A percentile compares a stretch with the other conserved stretches of the same genome.
phyloP scores from a whole-genome alignment of 768 basidiomycete species.

The Tephrocybe sp. region DNA sequence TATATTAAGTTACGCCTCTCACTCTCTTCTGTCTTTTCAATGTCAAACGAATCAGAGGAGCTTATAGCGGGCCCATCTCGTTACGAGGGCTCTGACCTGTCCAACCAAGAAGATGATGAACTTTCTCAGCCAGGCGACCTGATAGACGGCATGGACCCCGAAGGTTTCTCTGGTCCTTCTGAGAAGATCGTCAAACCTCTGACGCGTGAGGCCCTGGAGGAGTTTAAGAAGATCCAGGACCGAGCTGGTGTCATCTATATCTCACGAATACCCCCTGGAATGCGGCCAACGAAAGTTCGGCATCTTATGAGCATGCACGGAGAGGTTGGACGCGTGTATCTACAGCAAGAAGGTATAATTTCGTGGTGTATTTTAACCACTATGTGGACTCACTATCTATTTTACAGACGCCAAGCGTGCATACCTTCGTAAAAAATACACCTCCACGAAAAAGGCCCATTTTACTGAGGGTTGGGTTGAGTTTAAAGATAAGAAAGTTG shows the following conservation, averaged over 20 bases:
- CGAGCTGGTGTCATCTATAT: constrained; percentile 90
- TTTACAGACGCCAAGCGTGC: constrained; percentile 79
- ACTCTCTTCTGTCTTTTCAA: no score
- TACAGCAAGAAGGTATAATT: constrained; percentile 84
- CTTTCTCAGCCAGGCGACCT: constrained; percentile 24
- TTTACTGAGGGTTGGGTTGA: constrained; percentile 99
- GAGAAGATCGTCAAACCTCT: constrained; percentile 71
- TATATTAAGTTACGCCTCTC: no score
- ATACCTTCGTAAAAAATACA: constrained; percentile 79
- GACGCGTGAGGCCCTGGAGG: constrained; percentile 71
- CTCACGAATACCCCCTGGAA: constrained; percentile 94
- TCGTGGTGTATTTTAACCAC: neutral
- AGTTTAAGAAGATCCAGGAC: constrained; percentile 72
- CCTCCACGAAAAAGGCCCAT: constrained; percentile 80
- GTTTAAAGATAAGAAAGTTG: constrained; percentile 92
- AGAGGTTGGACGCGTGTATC: constrained; percentile 88
- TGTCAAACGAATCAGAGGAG: no score
- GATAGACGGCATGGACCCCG: constrained; percentile 53
- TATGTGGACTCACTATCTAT: constrained; percentile 1
- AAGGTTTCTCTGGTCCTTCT: constrained; percentile 57
- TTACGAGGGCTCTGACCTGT: neutral
- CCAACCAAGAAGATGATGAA: constrained; percentile 24
- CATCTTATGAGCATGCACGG: constrained; percentile 91
- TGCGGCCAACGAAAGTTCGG: constrained; percentile 95
- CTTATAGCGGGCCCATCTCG: no score